Evolutionary conservation across 2,329 filamentous ascomycete species (phyloP).

Genomic region (Cadophora sp.): DNA sequence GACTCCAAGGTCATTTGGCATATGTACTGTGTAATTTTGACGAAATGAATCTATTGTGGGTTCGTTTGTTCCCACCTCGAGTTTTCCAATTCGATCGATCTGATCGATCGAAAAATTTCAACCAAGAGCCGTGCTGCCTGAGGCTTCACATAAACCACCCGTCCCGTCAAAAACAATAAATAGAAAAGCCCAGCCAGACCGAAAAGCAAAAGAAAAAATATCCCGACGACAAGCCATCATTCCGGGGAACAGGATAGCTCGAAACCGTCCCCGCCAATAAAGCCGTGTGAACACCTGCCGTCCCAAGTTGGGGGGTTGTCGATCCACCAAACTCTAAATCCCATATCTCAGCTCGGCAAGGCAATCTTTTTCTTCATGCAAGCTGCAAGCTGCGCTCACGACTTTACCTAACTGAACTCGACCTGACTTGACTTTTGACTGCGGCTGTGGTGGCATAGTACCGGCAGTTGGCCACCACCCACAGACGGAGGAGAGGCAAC

Average conservation of each 20-base stretch:
- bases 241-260: constrained; percentile 10
- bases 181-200: neutral
- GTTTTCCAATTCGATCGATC: no score
- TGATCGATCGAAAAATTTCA: no score
- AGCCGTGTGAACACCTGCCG: constrained; percentile 1
- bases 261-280: neutral
- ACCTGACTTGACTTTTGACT: neutral
- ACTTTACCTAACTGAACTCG: no score
- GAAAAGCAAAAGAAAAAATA: neutral
- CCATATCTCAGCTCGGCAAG: constrained; percentile 10
- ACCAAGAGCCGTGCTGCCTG: no score
- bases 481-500: neutral
- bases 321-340: constrained; percentile 13
- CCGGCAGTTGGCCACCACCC: no score
- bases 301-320: neutral
- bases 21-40: neutral
- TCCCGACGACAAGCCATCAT: neutral
- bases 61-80: neutral
- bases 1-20: neutral
- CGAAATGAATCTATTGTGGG: neutral
- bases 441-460: no score
- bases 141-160: neutral
- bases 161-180: neutral
- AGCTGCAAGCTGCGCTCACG: constrained; percentile 4
- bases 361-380: neutral